Evolutionary conservation across 306 rosid species (phyloP).

Genomic region (Luffa acutangula): DNA sequence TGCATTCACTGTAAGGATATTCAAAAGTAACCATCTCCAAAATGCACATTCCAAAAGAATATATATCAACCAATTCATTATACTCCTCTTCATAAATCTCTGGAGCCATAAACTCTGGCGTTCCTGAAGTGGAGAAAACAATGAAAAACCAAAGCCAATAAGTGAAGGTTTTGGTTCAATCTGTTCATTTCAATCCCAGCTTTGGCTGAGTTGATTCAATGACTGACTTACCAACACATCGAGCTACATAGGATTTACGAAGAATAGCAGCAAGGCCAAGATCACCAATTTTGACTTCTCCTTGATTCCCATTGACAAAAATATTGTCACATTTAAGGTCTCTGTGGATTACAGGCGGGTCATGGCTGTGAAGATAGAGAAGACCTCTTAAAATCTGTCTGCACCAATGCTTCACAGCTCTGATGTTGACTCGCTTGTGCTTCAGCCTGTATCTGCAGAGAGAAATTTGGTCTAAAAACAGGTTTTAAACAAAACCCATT

Average conservation of each 20-base stretch:
- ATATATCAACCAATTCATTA: constrained; percentile 88
- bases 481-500: constrained; percentile 2
- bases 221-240: constrained; percentile 65
- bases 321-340: constrained; percentile 98
- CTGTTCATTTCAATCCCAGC: neutral
- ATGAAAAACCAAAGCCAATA: neutral
- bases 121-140: constrained; percentile 38
- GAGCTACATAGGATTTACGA: constrained; percentile 67
- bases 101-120: constrained; percentile 99
- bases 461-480: constrained; percentile 11
- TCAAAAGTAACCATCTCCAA: constrained; percentile 96
- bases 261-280: constrained; percentile 95
- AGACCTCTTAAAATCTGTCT: constrained; percentile 92
- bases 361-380: constrained; percentile 71
- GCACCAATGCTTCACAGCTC: constrained; percentile 98
- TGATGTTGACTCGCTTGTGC: constrained; percentile 69
- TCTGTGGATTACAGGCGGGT: constrained; percentile 94
- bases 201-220: neutral
- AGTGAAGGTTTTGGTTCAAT: neutral
- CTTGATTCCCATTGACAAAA: constrained; percentile 95
- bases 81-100: constrained; percentile 95
- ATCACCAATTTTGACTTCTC: constrained; percentile 95
- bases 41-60: constrained; percentile 95
- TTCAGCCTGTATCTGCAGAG: constrained; percentile 66
- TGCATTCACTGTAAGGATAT: constrained; percentile 95